A percentile compares a stretch with the other conserved stretches of the same genome.
Conservation (phyloP, 2,329 filamentous ascomycete genomes). For the Trichoderma atrobrunneum region DNA sequence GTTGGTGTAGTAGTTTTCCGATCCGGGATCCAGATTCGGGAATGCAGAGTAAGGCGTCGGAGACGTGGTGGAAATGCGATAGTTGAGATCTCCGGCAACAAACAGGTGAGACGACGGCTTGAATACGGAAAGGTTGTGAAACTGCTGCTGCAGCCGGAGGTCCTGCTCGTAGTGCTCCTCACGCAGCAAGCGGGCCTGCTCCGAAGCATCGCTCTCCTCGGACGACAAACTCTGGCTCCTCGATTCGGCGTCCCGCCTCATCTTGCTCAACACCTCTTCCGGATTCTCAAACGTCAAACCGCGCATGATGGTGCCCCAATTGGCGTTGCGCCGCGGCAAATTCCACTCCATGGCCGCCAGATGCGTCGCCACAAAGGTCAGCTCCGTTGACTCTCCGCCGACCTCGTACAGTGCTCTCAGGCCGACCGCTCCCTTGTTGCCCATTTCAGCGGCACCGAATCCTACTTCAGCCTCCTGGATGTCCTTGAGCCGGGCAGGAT, state of each 20-base stretch:
- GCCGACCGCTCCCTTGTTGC: slow-evolving; percentile 91
- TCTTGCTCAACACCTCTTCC: slow-evolving; percentile 36
- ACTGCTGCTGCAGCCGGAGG: slow-evolving; percentile 39
- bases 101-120: slow-evolving; percentile 74
- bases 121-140: slow-evolving; percentile 67
- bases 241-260: slow-evolving; percentile 20
- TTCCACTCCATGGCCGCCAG: slow-evolving; percentile 84
- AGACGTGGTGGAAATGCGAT: slow-evolving; percentile 70
- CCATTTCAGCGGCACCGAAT: slow-evolving; percentile 83
- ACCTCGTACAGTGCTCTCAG: slow-evolving; percentile 62
- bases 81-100: slow-evolving; percentile 90
- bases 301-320: slow-evolving; percentile 83
- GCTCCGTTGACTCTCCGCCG: slow-evolving; percentile 48
- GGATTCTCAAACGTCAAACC: slow-evolving; percentile 71
- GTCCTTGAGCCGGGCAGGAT: slow-evolving; percentile 57
- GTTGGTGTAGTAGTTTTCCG: slow-evolving; percentile 59
- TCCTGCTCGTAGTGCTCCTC: slow-evolving; percentile 36
- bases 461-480: slow-evolving; percentile 80
- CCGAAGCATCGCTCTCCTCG: slow-evolving; percentile 26
- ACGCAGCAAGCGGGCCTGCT: slow-evolving; percentile 34
- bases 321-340: slow-evolving; percentile 71
- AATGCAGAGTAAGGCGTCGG: slow-evolving; percentile 61
- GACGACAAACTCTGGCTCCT: slow-evolving; percentile 13
- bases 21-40: slow-evolving; percentile 57
- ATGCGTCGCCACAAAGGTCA: slow-evolving; percentile 88